Base-by-base conservation (phyloP, 805 yeast genomes). In the Tetrapisispora nanseiensis region DNA sequence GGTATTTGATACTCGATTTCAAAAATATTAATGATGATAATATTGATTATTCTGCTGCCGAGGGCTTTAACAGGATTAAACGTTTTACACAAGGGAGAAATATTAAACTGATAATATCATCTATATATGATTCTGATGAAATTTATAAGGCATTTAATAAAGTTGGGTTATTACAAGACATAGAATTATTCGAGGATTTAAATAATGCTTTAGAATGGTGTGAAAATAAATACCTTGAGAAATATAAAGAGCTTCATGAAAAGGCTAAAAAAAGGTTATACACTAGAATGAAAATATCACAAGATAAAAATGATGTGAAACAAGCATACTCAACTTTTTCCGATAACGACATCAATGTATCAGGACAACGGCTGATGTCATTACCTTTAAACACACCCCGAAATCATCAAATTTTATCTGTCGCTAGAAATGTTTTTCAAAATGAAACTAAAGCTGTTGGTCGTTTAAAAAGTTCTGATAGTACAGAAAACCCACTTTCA, bases 141-240 rank as follows among this genome's bases (percentile, higher is more conserved):
- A 80, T 83, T 10, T 76, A 83, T 26, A 72, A 72, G 34, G 83
- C 92, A 0, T 72, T 92, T 46, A 70, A 78, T 48, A 95, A 87
- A 42, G 94, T 92, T 13, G 95, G 95, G 1, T 65, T 90, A 18
- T 78, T 89, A 73, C 78, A 71, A 29, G 70, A 55, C 28, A 68
- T 66, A 21, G 74, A 70, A 42, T 69, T 89, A 34, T 90, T 87
- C 57, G 75, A 74, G 42, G 82, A 85, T 41, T 70, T 92, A 52
- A 92, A 92, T 57, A 75, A 82, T 42, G 95, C 95, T 0, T 70
- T 92, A 33, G 97, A 92, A 62, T 90, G 95, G 95, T 86, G 97
- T 67, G 98, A 92, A 61, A 90, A 92, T 63, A 80, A 82, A 52
- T 86, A 89, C 51, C 70, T 92, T 53, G 46, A 49, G 4, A 60